Evolutionary conservation across 768 basidiomycete genomes (phyloP), one percentile per base, ranked within the genome.

Genomic region (Artomyces pyxidatus): DNA sequence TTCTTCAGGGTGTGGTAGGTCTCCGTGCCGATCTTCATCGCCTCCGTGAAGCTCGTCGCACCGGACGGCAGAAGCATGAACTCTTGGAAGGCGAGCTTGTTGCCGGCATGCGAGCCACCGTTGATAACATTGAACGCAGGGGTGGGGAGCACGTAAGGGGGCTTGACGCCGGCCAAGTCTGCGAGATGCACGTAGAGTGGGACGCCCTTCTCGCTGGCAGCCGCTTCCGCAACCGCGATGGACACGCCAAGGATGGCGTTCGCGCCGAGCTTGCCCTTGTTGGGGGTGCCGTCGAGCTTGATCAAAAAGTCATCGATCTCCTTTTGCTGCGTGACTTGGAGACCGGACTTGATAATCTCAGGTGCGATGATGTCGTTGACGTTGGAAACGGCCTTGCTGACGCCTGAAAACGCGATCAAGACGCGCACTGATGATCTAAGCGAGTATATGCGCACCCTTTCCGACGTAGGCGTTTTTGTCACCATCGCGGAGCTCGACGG

Each of bases 81-180:
- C 71, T 99, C 96, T 72, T 99, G 96, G 89, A 98, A 99, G 32
- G 96, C 96, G 55, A 99, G 88, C 71, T 95, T 94, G 80, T 99
- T 99, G 44, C 96, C 96, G 51, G 96, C 96, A 67, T 99, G 96
- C 55, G 95, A 97, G 56, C 96, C 96, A 68, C 96, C 96, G 72
- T 99, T 99, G 77, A 99, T 99, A 61, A 99, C 96, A 68, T 99
- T 99, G 81, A 99, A 93, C 51, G 89, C 83, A 42, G 96, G 96
- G 65, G 71, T 73, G 53, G 96, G 96, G 61, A 98, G 85, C 52
- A 91, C 77, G 69, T 84, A 97, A 39, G 96, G 95, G 46, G 90
- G 75, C 71, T 94, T 91, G 70, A 95, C 80, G 59, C 95, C 95
- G 50, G 96, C 90, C 58, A 99, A 85, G 55, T 91, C 87, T 41